Evolutionary conservation across 495 filamentous ascomycete species (phyloP).

Genomic region (Lindgomyces ingoldianus): DNA sequence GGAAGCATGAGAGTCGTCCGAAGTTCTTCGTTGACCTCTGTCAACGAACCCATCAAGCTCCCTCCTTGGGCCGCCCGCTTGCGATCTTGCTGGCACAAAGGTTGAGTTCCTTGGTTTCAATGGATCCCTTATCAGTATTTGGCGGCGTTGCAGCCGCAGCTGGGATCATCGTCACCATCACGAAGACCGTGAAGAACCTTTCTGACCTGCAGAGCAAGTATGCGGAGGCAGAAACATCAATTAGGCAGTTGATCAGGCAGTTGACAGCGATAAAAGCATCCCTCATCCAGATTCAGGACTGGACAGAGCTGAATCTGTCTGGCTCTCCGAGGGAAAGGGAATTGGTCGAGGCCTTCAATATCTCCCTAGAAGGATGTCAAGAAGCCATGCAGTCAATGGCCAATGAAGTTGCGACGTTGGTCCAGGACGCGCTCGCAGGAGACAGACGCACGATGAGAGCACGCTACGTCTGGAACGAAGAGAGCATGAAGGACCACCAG

Average conservation of each 20-base stretch:
- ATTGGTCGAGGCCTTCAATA: conserved; percentile 43
- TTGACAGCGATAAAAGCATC: conserved; percentile 48
- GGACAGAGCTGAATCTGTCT: conserved; percentile 38
- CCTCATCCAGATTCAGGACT: conserved; percentile 49
- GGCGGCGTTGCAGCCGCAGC: conserved; percentile 31
- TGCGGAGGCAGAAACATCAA: conserved; percentile 49
- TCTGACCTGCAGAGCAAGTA: conserved; percentile 47
- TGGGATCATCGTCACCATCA: conserved; percentile 35
- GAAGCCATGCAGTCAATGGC: conserved; percentile 48
- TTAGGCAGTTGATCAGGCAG: conserved; percentile 48
- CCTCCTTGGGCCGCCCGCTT: background rate
- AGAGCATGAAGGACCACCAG: conserved; percentile 48
- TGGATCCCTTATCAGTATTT: conserved; percentile 2
- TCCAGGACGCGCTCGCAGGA: conserved; percentile 30
- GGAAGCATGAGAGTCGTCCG: background rate
- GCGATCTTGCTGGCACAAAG: too few species aligned
- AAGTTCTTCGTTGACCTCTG: too few species aligned
- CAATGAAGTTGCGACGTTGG: conserved; percentile 47
- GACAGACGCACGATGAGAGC: conserved; percentile 8
- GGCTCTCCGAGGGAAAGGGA: conserved; percentile 40
- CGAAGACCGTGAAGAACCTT: conserved; percentile 44
- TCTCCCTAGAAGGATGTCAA: conserved; percentile 49
- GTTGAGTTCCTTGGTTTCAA: too few species aligned
- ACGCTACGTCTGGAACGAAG: conserved; percentile 47
- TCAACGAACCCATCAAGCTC: background rate